Evolutionary conservation across 495 filamentous ascomycete genomes (phyloP), one percentile per base, ranked within the genome.

Genomic region (Podospora fimiseda): DNA sequence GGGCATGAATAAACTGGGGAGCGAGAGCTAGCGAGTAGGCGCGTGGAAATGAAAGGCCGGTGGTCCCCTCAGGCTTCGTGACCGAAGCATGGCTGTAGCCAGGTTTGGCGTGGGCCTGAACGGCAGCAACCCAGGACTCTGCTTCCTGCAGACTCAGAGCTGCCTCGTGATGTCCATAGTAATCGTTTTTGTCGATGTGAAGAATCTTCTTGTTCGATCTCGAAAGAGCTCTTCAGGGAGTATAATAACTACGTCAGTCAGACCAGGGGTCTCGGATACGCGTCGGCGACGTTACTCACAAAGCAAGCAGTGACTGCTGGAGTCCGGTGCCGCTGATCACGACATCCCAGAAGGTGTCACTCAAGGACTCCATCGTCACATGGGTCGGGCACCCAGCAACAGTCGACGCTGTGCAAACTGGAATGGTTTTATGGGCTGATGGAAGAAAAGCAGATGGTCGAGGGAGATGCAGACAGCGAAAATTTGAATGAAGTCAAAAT

Each of bases 131-230:
- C 90, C 91, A 98, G 24, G 77, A 70, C 58, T 87, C 80, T 20
- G 82, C 84, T 62, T 97, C 93, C 48, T 90, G 80, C 33, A 96
- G 73, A 63, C 84, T 92, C 52, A 98, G 84, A 1, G 90, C 90
- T 53, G 93, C 90, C 58, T 95, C 90, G 8, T 80, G 52, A 36
- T 86, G 85, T 55, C 93, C 93, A 70, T 98, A 98, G 71, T 87
- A 95, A 52, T 80, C 73, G 66, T 95, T 93, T 41, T 77, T 75
- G 61, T 98, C 93, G 66, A 96, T 69, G 61, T 98, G 94, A 30
- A 97, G 81, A 48, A 98, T 81, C 54, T 88, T 90, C 74, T 95
- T 95, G 58, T 83, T 82, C 27, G 91, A 93, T 59, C 94, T 85
- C 52, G 90, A 95, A 54, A 97, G 82, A 51, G 93, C 87, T 77